phyloP scores from a whole-genome alignment of 2,329 filamentous ascomycete species.

The Tolypocladium sp. region DNA sequence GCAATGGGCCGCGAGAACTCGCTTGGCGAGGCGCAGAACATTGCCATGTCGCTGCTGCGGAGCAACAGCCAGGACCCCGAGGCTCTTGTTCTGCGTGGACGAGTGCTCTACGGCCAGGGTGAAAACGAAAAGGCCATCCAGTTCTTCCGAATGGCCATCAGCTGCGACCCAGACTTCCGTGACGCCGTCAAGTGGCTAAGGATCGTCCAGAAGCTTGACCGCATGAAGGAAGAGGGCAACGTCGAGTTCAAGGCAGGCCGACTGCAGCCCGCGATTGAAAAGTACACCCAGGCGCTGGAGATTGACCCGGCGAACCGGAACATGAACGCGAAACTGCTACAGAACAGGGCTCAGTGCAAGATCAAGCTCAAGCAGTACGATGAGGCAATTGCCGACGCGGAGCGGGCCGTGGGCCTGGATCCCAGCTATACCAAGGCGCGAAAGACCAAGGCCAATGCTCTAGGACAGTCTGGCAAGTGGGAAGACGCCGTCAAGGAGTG shows the following conservation, averaged over 20 bases:
- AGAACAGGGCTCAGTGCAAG: slow-evolving; percentile 83
- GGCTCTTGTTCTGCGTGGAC: slow-evolving; percentile 79
- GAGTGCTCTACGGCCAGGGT: slow-evolving; percentile 80
- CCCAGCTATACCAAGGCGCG: slow-evolving; percentile 80
- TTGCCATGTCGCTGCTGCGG: slow-evolving; percentile 80
- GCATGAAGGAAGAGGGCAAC: slow-evolving; percentile 93
- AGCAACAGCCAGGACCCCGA: slow-evolving; percentile 88
- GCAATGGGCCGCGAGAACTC: slow-evolving; percentile 89
- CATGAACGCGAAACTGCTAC: slow-evolving; percentile 88
- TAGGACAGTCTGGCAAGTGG: slow-evolving; percentile 81
- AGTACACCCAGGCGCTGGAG: slow-evolving; percentile 74
- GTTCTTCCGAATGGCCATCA: slow-evolving; percentile 82
- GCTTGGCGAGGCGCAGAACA: slow-evolving; percentile 82
- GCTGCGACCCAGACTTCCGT: slow-evolving; percentile 84
- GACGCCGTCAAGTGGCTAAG: slow-evolving; percentile 82
- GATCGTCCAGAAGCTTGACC: slow-evolving; percentile 83
- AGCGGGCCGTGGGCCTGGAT: slow-evolving; percentile 73
- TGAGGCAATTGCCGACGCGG: slow-evolving; percentile 76
- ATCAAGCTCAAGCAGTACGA: slow-evolving; percentile 78
- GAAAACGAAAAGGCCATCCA: slow-evolving; percentile 93
- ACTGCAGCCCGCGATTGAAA: slow-evolving; percentile 71
- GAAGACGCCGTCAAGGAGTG: slow-evolving; percentile 83
- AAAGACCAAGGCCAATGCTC: slow-evolving; percentile 86
- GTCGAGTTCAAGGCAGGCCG: slow-evolving; percentile 76
- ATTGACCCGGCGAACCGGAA: slow-evolving; percentile 84